Conservation (phyloP, 768 basidiomycete species). For the Coprinopsis strossmayeri region DNA sequence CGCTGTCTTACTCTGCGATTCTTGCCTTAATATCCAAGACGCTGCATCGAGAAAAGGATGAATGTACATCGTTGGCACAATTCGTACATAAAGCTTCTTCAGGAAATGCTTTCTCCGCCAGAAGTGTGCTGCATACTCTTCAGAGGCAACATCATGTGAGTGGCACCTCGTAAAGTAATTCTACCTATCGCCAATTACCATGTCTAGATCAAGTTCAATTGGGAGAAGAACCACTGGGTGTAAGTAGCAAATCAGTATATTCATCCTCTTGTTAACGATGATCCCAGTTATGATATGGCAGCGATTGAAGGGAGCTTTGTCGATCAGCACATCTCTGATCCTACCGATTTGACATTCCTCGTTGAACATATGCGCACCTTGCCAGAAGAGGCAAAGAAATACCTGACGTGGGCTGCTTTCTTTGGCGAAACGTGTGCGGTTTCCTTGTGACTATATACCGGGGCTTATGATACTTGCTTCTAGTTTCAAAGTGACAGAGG, state of each 20-base stretch:
- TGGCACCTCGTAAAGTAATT: neutral
- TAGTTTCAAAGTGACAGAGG: slow-evolving; percentile 71
- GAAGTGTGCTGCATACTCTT: slow-evolving; percentile 56
- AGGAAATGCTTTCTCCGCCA: slow-evolving; percentile 66
- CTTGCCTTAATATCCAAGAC: slow-evolving; percentile 57
- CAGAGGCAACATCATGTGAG: slow-evolving; percentile 59
- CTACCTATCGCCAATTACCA: neutral
- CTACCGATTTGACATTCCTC: slow-evolving; percentile 58
- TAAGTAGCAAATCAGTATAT: slow-evolving; percentile 24
- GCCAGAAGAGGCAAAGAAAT: slow-evolving; percentile 58
- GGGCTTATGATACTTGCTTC: neutral
- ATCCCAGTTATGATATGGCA: slow-evolving; percentile 44
- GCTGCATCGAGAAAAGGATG: slow-evolving; percentile 51
- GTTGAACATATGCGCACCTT: slow-evolving; percentile 53
- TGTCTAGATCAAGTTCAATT: slow-evolving; percentile 54
- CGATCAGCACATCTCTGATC: slow-evolving; percentile 48
- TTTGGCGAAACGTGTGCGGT: slow-evolving; percentile 60
- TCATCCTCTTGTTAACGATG: slow-evolving; percentile 2
- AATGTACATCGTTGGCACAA: slow-evolving; percentile 44
- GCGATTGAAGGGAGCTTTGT: slow-evolving; percentile 50
- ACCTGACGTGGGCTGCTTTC: slow-evolving; percentile 65
- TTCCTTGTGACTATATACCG: neutral
- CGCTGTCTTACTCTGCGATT: slow-evolving; percentile 50
- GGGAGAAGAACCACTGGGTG: slow-evolving; percentile 63
- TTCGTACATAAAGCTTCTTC: slow-evolving; percentile 52